Evolutionary conservation across 2,329 filamentous ascomycete species (phyloP).

Genomic region (Leptographium wingfieldii): DNA sequence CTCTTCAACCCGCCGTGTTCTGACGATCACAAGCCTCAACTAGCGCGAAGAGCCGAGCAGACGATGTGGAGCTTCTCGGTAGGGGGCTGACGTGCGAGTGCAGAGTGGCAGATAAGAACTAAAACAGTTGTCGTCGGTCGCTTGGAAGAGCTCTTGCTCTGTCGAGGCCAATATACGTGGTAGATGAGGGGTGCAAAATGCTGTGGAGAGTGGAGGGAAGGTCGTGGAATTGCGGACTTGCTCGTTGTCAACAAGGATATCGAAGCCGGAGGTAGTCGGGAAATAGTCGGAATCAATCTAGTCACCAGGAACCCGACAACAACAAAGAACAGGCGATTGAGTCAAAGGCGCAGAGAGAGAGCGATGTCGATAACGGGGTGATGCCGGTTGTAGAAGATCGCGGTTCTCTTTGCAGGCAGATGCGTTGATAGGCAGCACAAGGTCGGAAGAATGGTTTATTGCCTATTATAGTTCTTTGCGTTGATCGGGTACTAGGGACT

Average conservation of each 20-base stretch:
- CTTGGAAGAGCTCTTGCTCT: not conserved
- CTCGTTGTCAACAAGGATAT: not conserved
- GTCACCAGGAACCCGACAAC: slow-evolving; percentile 8
- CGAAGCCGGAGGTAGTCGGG: not conserved
- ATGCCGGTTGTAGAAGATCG: slow-evolving; percentile 4
- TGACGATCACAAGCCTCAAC: slow-evolving; percentile 8
- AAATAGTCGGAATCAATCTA: slow-evolving; percentile 5
- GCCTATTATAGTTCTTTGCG: slow-evolving; percentile 7
- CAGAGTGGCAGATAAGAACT: not conserved
- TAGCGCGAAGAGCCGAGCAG: not conserved
- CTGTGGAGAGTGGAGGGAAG: not conserved
- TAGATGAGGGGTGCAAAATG: not conserved
- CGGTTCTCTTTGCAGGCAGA: not conserved
- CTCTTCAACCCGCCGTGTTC: slow-evolving; percentile 29
- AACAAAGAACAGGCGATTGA: slow-evolving; percentile 2
- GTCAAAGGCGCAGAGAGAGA: not conserved
- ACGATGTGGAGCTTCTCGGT: not conserved
- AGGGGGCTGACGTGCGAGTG: not conserved
- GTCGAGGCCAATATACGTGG: not conserved
- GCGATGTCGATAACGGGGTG: not conserved
- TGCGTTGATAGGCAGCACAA: not conserved
- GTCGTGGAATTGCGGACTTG: not conserved
- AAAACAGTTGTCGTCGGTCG: not conserved
- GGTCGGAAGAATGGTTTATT: not conserved
- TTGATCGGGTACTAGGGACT: slow-evolving; percentile 7